These are phyloP conservation scores for Cicer chorassanicum DNA, from an alignment of 306 rosid species.

Conservation along the genomic window DNA sequence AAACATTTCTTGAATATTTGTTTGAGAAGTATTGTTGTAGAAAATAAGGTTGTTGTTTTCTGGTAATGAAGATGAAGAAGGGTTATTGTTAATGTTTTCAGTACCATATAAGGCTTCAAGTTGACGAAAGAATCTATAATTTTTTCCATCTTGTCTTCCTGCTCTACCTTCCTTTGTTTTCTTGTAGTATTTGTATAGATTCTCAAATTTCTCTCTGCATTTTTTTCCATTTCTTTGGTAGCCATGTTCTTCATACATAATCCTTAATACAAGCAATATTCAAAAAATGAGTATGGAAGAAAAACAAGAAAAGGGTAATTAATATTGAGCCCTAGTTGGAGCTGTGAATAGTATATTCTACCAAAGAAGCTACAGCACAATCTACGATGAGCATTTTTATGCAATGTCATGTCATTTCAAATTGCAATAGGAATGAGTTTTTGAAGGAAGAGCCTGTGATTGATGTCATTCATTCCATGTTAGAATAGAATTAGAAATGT, in stretches of 20 bases:
- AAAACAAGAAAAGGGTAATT: background rate
- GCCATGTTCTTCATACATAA: constrained; percentile 92
- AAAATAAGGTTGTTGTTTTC: constrained; percentile 47
- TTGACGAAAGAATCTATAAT: constrained; percentile 94
- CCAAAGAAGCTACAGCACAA: constrained; percentile 21
- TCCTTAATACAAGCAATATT: constrained; percentile 53
- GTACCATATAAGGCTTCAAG: constrained; percentile 91
- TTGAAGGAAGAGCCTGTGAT: constrained; percentile 45
- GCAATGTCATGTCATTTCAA: constrained; percentile 31
- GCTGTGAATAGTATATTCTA: constrained; percentile 5
- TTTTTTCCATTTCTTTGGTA: constrained; percentile 98
- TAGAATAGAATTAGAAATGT: constrained; percentile 25
- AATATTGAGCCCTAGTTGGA: constrained; percentile 52
- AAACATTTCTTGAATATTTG: constrained; percentile 48
- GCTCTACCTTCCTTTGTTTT: constrained; percentile 97
- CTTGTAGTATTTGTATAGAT: constrained; percentile 95
- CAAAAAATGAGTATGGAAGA: background rate
- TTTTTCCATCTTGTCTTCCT: constrained; percentile 97
- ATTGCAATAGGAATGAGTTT: constrained; percentile 26
- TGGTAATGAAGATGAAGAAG: constrained; percentile 49
- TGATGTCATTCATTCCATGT: constrained; percentile 42
- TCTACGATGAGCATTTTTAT: background rate
- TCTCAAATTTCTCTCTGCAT: constrained; percentile 97
- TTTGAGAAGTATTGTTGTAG: too few relatives aligned
- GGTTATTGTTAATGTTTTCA: constrained; percentile 55